Conservation (phyloP, 805 yeast genomes). For the Yarrowia sp. region DNA sequence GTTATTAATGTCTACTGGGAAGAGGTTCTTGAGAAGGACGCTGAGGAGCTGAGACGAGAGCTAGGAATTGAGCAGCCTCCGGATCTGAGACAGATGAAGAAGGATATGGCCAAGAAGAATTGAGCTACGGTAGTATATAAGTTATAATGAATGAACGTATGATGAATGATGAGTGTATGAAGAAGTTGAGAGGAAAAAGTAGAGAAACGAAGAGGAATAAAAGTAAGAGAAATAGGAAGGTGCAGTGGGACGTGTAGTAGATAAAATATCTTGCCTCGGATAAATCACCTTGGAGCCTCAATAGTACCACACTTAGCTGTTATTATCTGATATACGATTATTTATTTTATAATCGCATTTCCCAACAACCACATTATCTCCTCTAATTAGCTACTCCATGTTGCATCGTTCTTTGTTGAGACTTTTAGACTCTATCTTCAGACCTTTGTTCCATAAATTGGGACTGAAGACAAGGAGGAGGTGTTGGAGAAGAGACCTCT, state of each 20-base stretch:
- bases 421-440: not conserved
- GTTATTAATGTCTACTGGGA: conserved; percentile 95
- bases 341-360: too few relatives aligned
- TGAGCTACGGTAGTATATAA: not conserved
- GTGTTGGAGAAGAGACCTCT: not conserved
- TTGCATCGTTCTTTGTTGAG: not conserved
- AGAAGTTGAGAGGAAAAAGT: too few relatives aligned
- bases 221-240: too few relatives aligned
- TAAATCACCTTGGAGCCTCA: too few relatives aligned
- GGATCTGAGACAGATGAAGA: conserved; percentile 66
- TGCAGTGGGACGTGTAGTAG: too few relatives aligned
- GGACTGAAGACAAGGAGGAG: not conserved
- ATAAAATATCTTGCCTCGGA: too few relatives aligned
- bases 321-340: too few relatives aligned
- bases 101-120: conserved; percentile 31
- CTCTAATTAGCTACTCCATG: not conserved
- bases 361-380: too few relatives aligned
- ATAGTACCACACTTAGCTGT: too few relatives aligned
- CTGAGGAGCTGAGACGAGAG: conserved; percentile 71
- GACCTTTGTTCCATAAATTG: conserved; percentile 3
- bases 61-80: conserved; percentile 81
- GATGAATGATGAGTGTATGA: not conserved
- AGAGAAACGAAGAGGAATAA: too few relatives aligned
- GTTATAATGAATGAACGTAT: not conserved
- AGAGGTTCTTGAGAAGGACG: conserved; percentile 71